Evolutionary conservation across 805 yeast species (phyloP).

Genomic region (Candida boidinii): DNA sequence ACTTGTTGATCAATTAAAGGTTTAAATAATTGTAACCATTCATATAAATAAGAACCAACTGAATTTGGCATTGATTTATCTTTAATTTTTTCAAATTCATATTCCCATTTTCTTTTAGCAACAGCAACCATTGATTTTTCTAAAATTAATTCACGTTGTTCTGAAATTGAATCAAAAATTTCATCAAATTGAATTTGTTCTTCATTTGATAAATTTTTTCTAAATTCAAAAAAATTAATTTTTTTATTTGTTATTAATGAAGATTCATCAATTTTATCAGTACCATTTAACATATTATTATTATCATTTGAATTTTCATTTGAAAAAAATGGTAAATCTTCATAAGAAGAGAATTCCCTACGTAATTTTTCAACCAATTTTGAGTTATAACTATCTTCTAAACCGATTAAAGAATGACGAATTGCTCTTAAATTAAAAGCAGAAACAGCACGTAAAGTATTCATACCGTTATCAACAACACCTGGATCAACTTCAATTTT

Average conservation of each 20-base stretch:
- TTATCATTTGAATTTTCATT: too few species aligned
- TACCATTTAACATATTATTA: too few species aligned
- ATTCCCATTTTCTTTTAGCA: conserved; percentile 84
- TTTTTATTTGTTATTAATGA: too few species aligned
- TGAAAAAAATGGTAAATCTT: too few species aligned
- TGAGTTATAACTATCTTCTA: conserved; percentile 23
- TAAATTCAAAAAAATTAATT: conserved; percentile 62
- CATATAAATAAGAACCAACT: conserved; percentile 68
- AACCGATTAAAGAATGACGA: conserved; percentile 60
- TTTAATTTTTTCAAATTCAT: conserved; percentile 49
- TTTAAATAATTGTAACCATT: conserved; percentile 71
- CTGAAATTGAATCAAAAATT: conserved; percentile 61
- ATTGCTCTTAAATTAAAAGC: conserved; percentile 74
- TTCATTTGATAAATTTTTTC: conserved; percentile 39
- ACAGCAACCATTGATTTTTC: conserved; percentile 79
- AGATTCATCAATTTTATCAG: too few species aligned
- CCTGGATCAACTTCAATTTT: too few species aligned
- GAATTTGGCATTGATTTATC: conserved; percentile 41
- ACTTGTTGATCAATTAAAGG: conserved; percentile 67
- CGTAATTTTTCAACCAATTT: too few species aligned
- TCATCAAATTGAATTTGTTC: conserved; percentile 51
- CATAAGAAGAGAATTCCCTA: too few species aligned
- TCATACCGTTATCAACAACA: conserved; percentile 46
- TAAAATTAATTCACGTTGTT: conserved; percentile 63
- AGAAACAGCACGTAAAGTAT: conserved; percentile 54